Base-by-base conservation (phyloP, 495 filamentous ascomycete genomes). In the Alectoria sarmentosa region DNA sequence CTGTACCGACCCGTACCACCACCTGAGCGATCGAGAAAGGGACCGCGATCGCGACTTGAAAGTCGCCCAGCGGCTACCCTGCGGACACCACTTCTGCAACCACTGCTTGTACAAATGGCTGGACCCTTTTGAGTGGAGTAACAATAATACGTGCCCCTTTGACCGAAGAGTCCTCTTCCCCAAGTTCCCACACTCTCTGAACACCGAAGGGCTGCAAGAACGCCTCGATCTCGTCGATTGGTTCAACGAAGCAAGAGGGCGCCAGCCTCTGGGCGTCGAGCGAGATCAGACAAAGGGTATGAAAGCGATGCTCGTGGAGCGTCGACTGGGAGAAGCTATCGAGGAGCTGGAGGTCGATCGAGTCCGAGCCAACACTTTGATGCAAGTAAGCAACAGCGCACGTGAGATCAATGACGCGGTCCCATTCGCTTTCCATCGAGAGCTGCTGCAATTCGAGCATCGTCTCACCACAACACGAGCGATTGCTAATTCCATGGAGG, bases 111-210 rank as follows among this genome's bases (percentile, higher is more conserved):
- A 0, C 48, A 14, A 14, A 4, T 52, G 48, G 48, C 48, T 52
- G 0, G 13, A 30, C 48, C 48, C 48, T 4, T 28, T 30, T 1
- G 48, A 28, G 0, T 1, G 14, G 48, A 28, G 48, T 10, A 52
- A 52, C 48, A 52, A 52, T 6, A 52, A 52, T 6, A 52, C 48
- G 10, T 52, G 48, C 48, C 48, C 48, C 48, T 52, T 52, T 19
- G 48, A 52, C 48, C 48, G 48, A 30, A 28, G 11, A 3, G 13
- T 52, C 23, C 26, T 52, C 48, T 52, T 52, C 48, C 48, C 48
- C 48, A 52, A 52, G 6, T 15, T 52, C 11, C 6, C 44, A 8
- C 44, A n/a, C 44, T 46, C 11, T 4, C 26, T 15, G 23, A 30
- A 3, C 48, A 30, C 48, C 8, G 26, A 30, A 30, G 48, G 48